These are phyloP conservation scores for Melocanna baccifera DNA, from an alignment of 176 grass and related monocot genomes.

Conservation along the genomic window DNA sequence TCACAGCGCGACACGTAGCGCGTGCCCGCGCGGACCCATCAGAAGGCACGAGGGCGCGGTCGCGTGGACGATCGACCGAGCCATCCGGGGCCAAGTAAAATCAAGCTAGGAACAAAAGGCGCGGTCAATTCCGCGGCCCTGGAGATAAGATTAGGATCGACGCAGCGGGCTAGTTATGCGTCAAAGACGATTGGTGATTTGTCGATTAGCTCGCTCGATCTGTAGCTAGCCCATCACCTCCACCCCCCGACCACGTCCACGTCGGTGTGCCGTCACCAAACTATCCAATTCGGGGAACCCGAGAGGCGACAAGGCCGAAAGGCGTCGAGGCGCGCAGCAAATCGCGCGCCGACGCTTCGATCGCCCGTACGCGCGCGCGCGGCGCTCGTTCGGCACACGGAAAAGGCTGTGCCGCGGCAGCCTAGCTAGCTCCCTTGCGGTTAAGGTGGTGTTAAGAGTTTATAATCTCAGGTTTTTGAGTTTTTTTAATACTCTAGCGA, in stretches of 20 bases:
- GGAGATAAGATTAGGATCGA: slow-evolving; percentile 43
- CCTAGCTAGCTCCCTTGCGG: neutral
- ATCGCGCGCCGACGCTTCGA: slow-evolving; percentile 17
- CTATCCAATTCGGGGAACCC: slow-evolving; percentile 31
- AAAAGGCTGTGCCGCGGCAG: neutral
- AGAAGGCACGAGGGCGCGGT: neutral
- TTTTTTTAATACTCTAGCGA: too few relatives aligned
- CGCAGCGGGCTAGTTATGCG: neutral
- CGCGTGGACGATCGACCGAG: neutral
- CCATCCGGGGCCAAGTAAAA: neutral
- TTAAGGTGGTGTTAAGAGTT: too few relatives aligned
- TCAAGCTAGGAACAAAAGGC: neutral
- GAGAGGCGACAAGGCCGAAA: slow-evolving; percentile 23
- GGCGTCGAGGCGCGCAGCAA: neutral
- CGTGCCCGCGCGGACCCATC: neutral
- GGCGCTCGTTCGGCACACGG: neutral
- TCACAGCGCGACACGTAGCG: slow-evolving; percentile 15
- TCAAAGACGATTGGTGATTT: neutral
- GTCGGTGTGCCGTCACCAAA: slow-evolving; percentile 17
- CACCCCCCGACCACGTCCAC: neutral
- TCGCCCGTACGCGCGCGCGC: neutral
- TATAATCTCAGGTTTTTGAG: too few relatives aligned
- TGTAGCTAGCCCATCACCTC: neutral
- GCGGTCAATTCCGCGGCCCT: slow-evolving; percentile 20
- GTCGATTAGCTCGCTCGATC: neutral